phyloP scores from a whole-genome alignment of 2,329 filamentous ascomycete genomes.

The Xylariales sp. region DNA sequence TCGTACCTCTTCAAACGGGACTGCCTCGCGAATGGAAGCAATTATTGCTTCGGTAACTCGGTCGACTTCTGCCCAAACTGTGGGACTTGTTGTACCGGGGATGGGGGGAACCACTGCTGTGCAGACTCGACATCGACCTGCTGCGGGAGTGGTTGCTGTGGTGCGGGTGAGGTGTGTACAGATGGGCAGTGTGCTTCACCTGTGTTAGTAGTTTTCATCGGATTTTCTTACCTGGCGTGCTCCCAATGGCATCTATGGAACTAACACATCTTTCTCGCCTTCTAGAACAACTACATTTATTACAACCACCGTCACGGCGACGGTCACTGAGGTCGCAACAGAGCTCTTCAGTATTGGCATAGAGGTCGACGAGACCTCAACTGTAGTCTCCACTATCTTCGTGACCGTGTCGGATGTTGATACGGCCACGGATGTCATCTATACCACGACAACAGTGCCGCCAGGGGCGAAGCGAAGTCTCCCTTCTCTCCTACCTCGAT shows the following conservation, averaged over 20 bases:
- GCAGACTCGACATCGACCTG: conserved; percentile 1
- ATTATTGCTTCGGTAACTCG: conserved; percentile 3
- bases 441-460: neutral
- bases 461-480: neutral
- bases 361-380: neutral
- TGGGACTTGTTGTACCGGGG: neutral
- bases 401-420: neutral
- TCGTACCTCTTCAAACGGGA: neutral
- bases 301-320: neutral
- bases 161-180: neutral
- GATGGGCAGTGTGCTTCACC: conserved; percentile 2
- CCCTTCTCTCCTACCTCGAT: neutral
- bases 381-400: neutral
- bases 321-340: neutral
- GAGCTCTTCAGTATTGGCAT: neutral
- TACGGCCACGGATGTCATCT: neutral
- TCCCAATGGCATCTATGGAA: no score
- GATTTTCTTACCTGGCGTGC: no score
- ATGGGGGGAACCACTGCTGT: neutral
- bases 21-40: conserved; percentile 1
- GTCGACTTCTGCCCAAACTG: conserved; percentile 2
- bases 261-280: neutral
- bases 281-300: neutral
- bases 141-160: conserved; percentile 1
- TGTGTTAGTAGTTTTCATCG: neutral